A percentile compares a stretch with the other conserved stretches of the same genome.
Evolutionary conservation across 2,329 filamentous ascomycete species (phyloP).

Genomic region (Colletotrichum cuscutae): DNA sequence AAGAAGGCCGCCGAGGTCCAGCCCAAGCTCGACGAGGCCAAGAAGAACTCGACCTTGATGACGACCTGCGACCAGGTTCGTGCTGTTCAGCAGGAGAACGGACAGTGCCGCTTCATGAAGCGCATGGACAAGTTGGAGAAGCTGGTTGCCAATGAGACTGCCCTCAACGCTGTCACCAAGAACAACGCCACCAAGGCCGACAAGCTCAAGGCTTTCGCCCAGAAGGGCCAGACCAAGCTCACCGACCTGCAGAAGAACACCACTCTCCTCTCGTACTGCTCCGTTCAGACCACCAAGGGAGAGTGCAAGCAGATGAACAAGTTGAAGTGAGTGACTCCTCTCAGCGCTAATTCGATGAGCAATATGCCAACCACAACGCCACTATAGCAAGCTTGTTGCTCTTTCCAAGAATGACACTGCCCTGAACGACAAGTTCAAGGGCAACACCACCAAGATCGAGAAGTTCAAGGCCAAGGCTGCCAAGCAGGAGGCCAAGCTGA

Average conservation of each 20-base stretch:
- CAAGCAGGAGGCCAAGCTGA: slow-evolving; percentile 31
- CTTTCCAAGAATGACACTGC: slow-evolving; percentile 37
- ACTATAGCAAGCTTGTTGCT: slow-evolving; percentile 24
- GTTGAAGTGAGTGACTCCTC: slow-evolving; percentile 10
- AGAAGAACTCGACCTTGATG: slow-evolving; percentile 48
- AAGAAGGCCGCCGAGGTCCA: slow-evolving; percentile 45
- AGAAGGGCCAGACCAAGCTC: slow-evolving; percentile 32
- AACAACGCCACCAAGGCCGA: slow-evolving; percentile 44
- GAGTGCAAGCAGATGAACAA: slow-evolving; percentile 27
- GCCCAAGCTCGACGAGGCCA: slow-evolving; percentile 43
- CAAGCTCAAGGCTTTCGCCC: slow-evolving; percentile 39
- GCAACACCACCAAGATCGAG: slow-evolving; percentile 47
- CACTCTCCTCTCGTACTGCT: slow-evolving; percentile 29
- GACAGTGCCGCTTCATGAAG: slow-evolving; percentile 43
- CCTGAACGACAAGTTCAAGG: slow-evolving; percentile 45
- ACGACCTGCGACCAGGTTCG: slow-evolving; percentile 44
- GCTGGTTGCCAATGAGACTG: slow-evolving; percentile 40
- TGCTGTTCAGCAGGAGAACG: slow-evolving; percentile 42
- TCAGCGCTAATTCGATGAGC: neutral
- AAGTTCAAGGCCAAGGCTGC: slow-evolving; percentile 44
- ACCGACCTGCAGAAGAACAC: slow-evolving; percentile 26
- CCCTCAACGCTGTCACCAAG: slow-evolving; percentile 38
- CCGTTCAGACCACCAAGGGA: slow-evolving; percentile 18
- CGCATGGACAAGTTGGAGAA: slow-evolving; percentile 40
- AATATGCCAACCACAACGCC: neutral